These are phyloP conservation scores for Dimargaris verticillata DNA, from an alignment of 192 early-diverging fungal species.

Conservation along the genomic window DNA sequence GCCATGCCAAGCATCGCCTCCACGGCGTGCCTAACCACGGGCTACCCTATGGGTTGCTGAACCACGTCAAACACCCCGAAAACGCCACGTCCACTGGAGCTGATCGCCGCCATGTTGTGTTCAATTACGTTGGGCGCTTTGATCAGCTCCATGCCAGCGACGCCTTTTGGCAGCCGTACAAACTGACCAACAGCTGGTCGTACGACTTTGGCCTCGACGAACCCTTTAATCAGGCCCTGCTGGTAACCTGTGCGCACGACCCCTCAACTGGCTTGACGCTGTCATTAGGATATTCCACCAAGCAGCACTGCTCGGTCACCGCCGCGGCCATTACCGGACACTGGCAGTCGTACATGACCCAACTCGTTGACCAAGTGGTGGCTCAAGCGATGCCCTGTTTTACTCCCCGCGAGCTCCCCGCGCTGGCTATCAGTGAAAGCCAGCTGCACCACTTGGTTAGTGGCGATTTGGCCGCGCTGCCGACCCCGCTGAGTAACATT, in stretches of 20 bases:
- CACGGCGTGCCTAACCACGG: not conserved
- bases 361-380: not conserved
- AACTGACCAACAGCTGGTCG: not conserved
- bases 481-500: not conserved
- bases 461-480: not conserved
- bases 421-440: not conserved
- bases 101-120: not conserved
- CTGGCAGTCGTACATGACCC: not conserved
- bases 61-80: not conserved
- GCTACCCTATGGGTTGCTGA: slow-evolving; percentile 4
- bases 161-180: not conserved
- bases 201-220: not conserved
- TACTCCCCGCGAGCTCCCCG: not conserved
- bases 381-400: not conserved
- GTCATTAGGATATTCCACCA: not conserved
- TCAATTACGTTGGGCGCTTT: slow-evolving; percentile 9
- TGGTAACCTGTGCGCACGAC: not conserved
- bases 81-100: not conserved
- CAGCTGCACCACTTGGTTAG: not conserved
- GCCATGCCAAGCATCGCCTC: slow-evolving; percentile 9
- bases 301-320: not conserved
- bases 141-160: not conserved
- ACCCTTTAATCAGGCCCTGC: not conserved
- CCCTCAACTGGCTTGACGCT: not conserved
- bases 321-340: not conserved